Evolutionary conservation across 2,329 filamentous ascomycete species (phyloP).

Genomic region (Alternaria sp.): DNA sequence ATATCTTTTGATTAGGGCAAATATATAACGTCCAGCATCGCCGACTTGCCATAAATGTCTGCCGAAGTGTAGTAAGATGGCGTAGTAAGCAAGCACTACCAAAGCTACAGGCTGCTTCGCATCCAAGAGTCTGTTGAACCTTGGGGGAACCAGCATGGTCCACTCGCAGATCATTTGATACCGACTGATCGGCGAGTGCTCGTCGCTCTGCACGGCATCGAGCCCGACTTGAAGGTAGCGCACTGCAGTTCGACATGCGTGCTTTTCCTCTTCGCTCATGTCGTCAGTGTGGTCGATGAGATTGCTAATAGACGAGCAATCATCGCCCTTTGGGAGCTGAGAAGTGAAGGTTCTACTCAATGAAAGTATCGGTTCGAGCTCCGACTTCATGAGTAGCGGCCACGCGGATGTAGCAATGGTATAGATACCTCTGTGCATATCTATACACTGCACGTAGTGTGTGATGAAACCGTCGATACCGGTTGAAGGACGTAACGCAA

Average conservation of each 20-base stretch:
- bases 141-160: slow-evolving; percentile 44
- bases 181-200: slow-evolving; percentile 3
- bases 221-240: slow-evolving; percentile 29
- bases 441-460: slow-evolving; percentile 39
- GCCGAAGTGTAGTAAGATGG: slow-evolving; percentile 54
- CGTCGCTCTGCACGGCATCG: slow-evolving; percentile 20
- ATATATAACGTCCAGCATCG: slow-evolving; percentile 23
- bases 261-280: slow-evolving; percentile 22
- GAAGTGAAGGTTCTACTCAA: slow-evolving; percentile 23
- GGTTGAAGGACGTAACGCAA: slow-evolving; percentile 26
- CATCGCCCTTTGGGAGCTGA: slow-evolving; percentile 21
- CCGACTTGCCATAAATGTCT: slow-evolving; percentile 28
- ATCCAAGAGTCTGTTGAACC: slow-evolving; percentile 48
- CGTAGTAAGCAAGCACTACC: slow-evolving; percentile 59
- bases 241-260: slow-evolving; percentile 35
- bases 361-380: slow-evolving; percentile 34
- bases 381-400: slow-evolving; percentile 32
- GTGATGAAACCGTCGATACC: slow-evolving; percentile 35
- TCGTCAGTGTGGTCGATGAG: slow-evolving; percentile 21
- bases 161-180: slow-evolving; percentile 45
- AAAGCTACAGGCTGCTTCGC: slow-evolving; percentile 52
- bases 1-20: slow-evolving; percentile 58
- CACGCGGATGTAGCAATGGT: slow-evolving; percentile 27
- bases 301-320: slow-evolving; percentile 24
- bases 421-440: slow-evolving; percentile 26